A percentile compares a stretch with the other conserved stretches of the same genome.
Evolutionary conservation across 176 grass and related monocot genomes (phyloP).

Genomic region (Carex cristatella): DNA sequence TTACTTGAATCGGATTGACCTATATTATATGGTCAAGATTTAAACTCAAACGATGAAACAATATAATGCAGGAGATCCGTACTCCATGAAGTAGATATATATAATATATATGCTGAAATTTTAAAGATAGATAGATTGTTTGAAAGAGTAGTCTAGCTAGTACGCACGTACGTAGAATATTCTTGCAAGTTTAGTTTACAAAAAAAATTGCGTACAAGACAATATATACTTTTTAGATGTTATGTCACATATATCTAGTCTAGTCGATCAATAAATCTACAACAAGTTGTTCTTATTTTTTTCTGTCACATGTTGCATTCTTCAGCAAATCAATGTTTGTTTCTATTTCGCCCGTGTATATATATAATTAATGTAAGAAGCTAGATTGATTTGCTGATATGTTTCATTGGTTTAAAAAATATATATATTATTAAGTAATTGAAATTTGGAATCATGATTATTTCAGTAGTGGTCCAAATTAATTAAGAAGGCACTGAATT

Average conservation of each 20-base stretch:
- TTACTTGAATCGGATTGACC: too few species aligned
- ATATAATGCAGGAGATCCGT: too few species aligned
- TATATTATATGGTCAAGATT: too few species aligned
- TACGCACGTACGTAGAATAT: not conserved
- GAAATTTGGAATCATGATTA: not conserved
- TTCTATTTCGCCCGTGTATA: not conserved
- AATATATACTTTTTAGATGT: not conserved
- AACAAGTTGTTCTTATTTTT: not conserved
- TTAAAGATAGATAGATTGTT: not conserved
- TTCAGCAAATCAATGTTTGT: not conserved
- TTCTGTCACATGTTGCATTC: not conserved
- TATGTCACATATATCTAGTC: constrained; percentile 9
- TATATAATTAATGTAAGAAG: not conserved
- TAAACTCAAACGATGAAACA: too few species aligned
- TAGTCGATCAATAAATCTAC: constrained; percentile 10
- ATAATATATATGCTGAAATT: not conserved
- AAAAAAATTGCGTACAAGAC: not conserved
- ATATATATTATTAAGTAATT: not conserved
- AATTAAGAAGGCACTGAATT: constrained; percentile 12
- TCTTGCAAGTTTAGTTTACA: not conserved
- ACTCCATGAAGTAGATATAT: not conserved
- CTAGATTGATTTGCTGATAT: not conserved
- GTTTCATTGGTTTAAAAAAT: not conserved
- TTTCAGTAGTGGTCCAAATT: constrained; percentile 12
- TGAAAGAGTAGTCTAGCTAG: not conserved